These are phyloP conservation scores for Trametes hirsuta DNA, from an alignment of 1,284 basidiomycete species.

Conservation along the genomic window DNA sequence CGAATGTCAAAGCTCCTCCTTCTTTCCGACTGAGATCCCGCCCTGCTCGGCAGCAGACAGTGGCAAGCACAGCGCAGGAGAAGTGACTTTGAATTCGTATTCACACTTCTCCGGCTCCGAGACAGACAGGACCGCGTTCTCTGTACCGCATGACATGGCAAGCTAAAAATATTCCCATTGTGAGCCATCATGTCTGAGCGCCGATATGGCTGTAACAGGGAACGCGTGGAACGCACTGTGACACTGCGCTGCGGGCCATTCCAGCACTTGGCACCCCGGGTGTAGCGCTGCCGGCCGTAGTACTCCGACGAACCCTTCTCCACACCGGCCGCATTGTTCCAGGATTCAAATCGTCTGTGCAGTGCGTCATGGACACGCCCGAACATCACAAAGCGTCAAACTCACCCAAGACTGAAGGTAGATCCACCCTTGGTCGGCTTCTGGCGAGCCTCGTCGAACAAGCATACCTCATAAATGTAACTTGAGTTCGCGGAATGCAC, in stretches of 20 bases:
- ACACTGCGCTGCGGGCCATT: slow-evolving; percentile 92
- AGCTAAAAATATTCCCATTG: slow-evolving; percentile 51
- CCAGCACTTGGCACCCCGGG: slow-evolving; percentile 90
- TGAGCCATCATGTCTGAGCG: background rate
- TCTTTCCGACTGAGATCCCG: slow-evolving; percentile 42
- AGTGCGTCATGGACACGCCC: background rate
- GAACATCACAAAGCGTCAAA: slow-evolving; percentile 6
- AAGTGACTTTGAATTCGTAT: slow-evolving; percentile 87
- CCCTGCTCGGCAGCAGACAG: slow-evolving; percentile 28
- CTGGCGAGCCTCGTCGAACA: slow-evolving; percentile 88
- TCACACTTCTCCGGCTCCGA: slow-evolving; percentile 97
- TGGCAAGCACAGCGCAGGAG: slow-evolving; percentile 89
- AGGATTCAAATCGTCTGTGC: slow-evolving; percentile 72
- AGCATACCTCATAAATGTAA: slow-evolving; percentile 96
- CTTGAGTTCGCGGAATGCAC: slow-evolving; percentile 41
- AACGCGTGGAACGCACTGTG: slow-evolving; percentile 49
- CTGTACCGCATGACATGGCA: slow-evolving; percentile 81
- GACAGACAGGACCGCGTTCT: slow-evolving; percentile 84
- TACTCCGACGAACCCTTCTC: slow-evolving; percentile 68
- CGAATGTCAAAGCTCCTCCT: slow-evolving; percentile 54
- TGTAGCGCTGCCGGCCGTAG: slow-evolving; percentile 84
- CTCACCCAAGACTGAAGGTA: slow-evolving; percentile 85
- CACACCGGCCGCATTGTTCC: slow-evolving; percentile 66
- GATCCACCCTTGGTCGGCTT: slow-evolving; percentile 85
- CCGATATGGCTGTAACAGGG: background rate